Percentiles rank a stretch among this genome's conserved stretches.
These are phyloP conservation scores for Pichia manshurica DNA, from an alignment of 805 yeast species.

Conservation along the genomic window DNA sequence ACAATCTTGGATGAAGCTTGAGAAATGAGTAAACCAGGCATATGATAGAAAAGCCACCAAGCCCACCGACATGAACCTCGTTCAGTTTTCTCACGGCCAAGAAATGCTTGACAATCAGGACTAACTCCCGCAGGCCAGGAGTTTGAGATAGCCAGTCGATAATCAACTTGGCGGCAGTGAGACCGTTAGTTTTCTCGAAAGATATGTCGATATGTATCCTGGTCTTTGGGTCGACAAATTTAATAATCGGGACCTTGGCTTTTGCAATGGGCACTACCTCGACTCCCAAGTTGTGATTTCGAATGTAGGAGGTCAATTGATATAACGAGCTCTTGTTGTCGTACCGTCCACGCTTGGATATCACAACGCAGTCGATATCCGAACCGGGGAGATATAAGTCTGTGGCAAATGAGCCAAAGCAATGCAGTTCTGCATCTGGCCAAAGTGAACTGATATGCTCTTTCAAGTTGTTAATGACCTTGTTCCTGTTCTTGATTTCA, in stretches of 20 bases:
- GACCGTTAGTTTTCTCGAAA: constrained; percentile 78
- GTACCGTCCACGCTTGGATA: constrained; percentile 52
- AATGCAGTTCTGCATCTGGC: constrained; percentile 74
- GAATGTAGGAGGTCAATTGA: constrained; percentile 64
- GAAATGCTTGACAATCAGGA: constrained; percentile 78
- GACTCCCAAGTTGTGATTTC: constrained; percentile 55
- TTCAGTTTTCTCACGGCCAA: constrained; percentile 70
- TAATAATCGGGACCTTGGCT: constrained; percentile 92
- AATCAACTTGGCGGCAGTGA: constrained; percentile 75
- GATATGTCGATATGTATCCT: constrained; percentile 82
- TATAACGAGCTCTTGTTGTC: constrained; percentile 64
- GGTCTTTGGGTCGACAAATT: constrained; percentile 70
- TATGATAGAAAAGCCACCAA: constrained; percentile 92
- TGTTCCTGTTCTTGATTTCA: constrained; percentile 65
- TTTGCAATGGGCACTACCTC: constrained; percentile 80
- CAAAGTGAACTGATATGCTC: constrained; percentile 50
- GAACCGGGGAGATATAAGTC: constrained; percentile 91
- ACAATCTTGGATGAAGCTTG: constrained; percentile 69
- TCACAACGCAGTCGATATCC: constrained; percentile 89
- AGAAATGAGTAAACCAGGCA: constrained; percentile 78
- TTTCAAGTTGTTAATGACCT: constrained; percentile 56
- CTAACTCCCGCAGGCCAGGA: constrained; percentile 80
- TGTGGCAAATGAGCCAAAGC: constrained; percentile 93
- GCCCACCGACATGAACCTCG: constrained; percentile 87
- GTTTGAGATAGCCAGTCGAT: constrained; percentile 65